These are phyloP conservation scores for Didymella glomerata DNA, from an alignment of 2,329 filamentous ascomycete species.

Conservation along the genomic window DNA sequence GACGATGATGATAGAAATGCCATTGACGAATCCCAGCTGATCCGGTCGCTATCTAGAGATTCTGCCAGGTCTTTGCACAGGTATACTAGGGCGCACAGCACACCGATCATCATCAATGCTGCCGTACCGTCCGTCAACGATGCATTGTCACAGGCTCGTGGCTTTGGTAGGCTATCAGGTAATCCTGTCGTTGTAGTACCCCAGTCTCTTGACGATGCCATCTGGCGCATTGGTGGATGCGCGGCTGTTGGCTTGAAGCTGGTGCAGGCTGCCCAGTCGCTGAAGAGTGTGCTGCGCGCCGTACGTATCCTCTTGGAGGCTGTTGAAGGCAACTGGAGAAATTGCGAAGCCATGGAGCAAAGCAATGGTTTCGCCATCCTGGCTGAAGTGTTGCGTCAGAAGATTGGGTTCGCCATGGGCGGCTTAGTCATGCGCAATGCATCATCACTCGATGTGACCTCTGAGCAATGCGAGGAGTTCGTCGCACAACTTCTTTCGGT, in stretches of 20 bases:
- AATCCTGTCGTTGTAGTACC: constrained; percentile 82
- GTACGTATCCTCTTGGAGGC: constrained; percentile 86
- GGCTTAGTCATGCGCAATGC: constrained; percentile 60
- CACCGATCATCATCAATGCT: constrained; percentile 85
- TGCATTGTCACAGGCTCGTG: constrained; percentile 80
- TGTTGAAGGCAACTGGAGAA: constrained; percentile 91
- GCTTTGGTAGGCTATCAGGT: constrained; percentile 82
- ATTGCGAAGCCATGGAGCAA: constrained; percentile 97
- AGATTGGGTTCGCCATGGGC: constrained; percentile 66
- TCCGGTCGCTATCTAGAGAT: constrained; percentile 77
- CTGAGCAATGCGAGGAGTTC: constrained; percentile 60
- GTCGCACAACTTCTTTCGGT: constrained; percentile 73
- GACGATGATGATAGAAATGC: constrained; percentile 79
- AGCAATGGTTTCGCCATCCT: constrained; percentile 93
- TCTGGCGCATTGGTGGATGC: constrained; percentile 93
- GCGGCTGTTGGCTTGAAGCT: constrained; percentile 84
- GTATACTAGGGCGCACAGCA: constrained; percentile 75
- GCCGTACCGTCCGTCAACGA: constrained; percentile 88
- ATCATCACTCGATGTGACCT: constrained; percentile 43
- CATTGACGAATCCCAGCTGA: constrained; percentile 74
- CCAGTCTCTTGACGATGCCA: constrained; percentile 86
- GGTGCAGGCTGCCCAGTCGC: constrained; percentile 76
- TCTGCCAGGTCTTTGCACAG: constrained; percentile 73
- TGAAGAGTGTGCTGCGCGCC: constrained; percentile 76
- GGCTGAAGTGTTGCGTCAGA: constrained; percentile 82